phyloP scores from a whole-genome alignment of 2,329 filamentous ascomycete species.

The Beauveria sp. region DNA sequence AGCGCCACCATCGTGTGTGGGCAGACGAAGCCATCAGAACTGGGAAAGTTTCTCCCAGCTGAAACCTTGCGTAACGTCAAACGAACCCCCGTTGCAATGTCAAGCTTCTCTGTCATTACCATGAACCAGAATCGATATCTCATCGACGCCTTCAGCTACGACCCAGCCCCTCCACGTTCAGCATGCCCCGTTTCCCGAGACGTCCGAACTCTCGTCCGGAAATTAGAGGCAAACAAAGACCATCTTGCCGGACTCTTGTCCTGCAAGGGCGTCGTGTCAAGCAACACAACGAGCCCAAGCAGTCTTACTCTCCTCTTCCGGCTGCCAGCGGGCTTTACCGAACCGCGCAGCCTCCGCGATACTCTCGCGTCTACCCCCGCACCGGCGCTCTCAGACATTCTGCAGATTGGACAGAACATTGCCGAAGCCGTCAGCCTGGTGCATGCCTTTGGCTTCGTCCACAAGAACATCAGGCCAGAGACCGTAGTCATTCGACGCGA shows the following conservation, averaged over 20 bases:
- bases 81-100: background rate
- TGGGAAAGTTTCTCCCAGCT: too few relatives aligned
- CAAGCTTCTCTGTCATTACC: background rate
- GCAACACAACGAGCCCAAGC: background rate
- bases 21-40: too few relatives aligned
- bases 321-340: background rate
- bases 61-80: too few relatives aligned
- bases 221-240: background rate
- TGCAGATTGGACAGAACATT: background rate
- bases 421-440: background rate
- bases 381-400: background rate
- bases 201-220: background rate
- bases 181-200: background rate
- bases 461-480: background rate
- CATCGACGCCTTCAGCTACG: background rate
- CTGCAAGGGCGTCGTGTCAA: background rate
- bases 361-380: background rate
- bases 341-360: background rate
- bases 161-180: background rate
- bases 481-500: background rate
- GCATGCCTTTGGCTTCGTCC: background rate
- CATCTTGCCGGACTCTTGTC: background rate
- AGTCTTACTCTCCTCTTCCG: background rate
- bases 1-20: too few relatives aligned
- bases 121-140: background rate